Conservation (phyloP, 2,329 filamentous ascomycete genomes). For the Didymella exigua region DNA sequence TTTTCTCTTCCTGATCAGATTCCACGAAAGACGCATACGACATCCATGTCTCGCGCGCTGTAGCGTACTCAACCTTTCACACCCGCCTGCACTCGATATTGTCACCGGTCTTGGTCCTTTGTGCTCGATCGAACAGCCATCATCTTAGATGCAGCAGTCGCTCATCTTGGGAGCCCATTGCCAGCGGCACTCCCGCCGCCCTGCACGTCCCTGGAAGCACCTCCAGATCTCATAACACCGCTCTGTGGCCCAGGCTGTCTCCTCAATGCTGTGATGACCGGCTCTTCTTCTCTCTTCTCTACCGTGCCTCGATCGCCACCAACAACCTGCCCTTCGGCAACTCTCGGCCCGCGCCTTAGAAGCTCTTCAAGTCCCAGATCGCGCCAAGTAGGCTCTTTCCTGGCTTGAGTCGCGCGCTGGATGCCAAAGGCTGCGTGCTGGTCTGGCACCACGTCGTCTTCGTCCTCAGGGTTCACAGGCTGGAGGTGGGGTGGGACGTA, state of each 20-base stretch:
- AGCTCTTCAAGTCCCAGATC: conserved; percentile 75
- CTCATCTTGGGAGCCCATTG: conserved; percentile 44
- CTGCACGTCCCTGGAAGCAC: conserved; percentile 10
- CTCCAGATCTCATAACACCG: conserved; percentile 16
- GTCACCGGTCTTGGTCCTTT: background rate
- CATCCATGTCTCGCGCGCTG: background rate
- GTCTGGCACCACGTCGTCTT: conserved; percentile 86
- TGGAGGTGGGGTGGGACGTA: conserved; percentile 80
- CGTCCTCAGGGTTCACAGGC: conserved; percentile 84
- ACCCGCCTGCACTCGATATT: background rate
- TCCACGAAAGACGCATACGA: background rate
- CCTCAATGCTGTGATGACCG: conserved; percentile 38
- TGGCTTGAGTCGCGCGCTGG: conserved; percentile 75
- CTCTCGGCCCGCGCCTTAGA: conserved; percentile 66
- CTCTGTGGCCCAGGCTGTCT: conserved; percentile 38
- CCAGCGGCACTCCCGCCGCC: conserved; percentile 30
- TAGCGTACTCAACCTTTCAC: background rate
- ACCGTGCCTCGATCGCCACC: conserved; percentile 11
- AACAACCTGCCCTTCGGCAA: conserved; percentile 9
- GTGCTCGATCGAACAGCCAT: background rate
- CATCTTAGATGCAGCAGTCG: background rate
- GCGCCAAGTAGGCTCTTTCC: conserved; percentile 75
- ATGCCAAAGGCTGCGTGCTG: conserved; percentile 89
- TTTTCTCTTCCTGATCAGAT: background rate
- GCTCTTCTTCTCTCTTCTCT: conserved; percentile 30